A percentile compares a stretch with the other conserved stretches of the same genome.
Conservation (phyloP, 495 filamentous ascomycete species). For the Talaromyces adpressus region DNA sequence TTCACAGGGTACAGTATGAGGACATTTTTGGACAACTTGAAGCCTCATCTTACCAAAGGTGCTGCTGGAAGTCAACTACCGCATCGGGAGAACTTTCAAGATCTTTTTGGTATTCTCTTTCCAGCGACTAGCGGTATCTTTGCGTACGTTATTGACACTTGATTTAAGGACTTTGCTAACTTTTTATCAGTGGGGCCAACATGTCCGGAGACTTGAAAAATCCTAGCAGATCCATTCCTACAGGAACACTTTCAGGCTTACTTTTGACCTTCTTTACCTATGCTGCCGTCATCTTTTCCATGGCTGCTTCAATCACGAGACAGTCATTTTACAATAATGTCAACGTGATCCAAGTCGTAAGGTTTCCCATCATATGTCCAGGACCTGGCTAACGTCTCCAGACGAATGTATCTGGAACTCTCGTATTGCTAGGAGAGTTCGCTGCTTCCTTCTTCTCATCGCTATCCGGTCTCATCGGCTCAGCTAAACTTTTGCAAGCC, state of each 20-base stretch:
- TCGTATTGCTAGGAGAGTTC: conserved; percentile 77
- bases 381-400: conserved; percentile 14
- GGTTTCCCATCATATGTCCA: conserved; percentile 6
- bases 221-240: conserved; percentile 78
- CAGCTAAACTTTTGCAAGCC: conserved; percentile 82
- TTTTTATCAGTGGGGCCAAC: conserved; percentile 55
- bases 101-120: conserved; percentile 82
- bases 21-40: conserved; percentile 66
- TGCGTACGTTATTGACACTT: conserved; percentile 36
- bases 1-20: conserved; percentile 68
- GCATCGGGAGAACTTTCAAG: conserved; percentile 68
- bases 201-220: conserved; percentile 85
- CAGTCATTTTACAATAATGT: conserved; percentile 66
- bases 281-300: conserved; percentile 66
- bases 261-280: conserved; percentile 71
- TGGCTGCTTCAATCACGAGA: conserved; percentile 72
- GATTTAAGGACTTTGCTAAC: conserved; percentile 14
- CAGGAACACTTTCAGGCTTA: conserved; percentile 71
- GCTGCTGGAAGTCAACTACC: conserved; percentile 60
- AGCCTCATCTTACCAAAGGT: conserved; percentile 58
- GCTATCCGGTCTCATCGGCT: conserved; percentile 80
- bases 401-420: conserved; percentile 61
- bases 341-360: conserved; percentile 70
- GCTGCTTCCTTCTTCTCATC: conserved; percentile 79
- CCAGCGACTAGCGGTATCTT: conserved; percentile 75